These are phyloP conservation scores for Exophiala sp. DNA, from an alignment of 2,329 filamentous ascomycete species.

Conservation along the genomic window DNA sequence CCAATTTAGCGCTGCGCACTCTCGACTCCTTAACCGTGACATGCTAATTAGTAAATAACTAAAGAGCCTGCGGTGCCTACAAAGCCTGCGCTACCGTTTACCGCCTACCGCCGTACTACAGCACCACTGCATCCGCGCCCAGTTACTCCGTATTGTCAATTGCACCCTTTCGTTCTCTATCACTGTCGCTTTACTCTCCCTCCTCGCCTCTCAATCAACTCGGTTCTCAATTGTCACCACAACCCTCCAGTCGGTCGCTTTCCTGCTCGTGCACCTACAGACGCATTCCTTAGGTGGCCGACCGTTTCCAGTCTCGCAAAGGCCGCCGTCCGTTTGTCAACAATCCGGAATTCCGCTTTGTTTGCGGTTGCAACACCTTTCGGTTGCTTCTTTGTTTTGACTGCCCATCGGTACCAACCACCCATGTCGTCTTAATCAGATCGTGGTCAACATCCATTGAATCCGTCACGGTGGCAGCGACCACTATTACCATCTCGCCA, in stretches of 20 bases:
- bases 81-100: not conserved
- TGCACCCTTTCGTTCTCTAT: not conserved
- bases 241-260: not conserved
- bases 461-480: constrained; percentile 26
- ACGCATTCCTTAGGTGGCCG: constrained; percentile 8
- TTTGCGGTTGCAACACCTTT: constrained; percentile 15
- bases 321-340: constrained; percentile 8
- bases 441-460: not conserved
- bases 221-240: not conserved
- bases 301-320: constrained; percentile 4
- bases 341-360: constrained; percentile 14
- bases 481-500: constrained; percentile 21
- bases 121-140: too few relatives aligned
- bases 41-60: too few relatives aligned
- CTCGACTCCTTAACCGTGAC: too few relatives aligned
- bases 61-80: too few relatives aligned
- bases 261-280: constrained; percentile 9
- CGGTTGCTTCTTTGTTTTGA: constrained; percentile 17
- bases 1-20: not conserved
- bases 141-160: not conserved
- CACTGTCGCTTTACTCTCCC: not conserved
- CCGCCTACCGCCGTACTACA: not conserved
- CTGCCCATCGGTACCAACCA: constrained; percentile 3
- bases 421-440: constrained; percentile 18
- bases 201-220: constrained; percentile 1